These are phyloP conservation scores for Ascobolus immersus DNA, from an alignment of 495 filamentous ascomycete genomes.

Conservation along the genomic window DNA sequence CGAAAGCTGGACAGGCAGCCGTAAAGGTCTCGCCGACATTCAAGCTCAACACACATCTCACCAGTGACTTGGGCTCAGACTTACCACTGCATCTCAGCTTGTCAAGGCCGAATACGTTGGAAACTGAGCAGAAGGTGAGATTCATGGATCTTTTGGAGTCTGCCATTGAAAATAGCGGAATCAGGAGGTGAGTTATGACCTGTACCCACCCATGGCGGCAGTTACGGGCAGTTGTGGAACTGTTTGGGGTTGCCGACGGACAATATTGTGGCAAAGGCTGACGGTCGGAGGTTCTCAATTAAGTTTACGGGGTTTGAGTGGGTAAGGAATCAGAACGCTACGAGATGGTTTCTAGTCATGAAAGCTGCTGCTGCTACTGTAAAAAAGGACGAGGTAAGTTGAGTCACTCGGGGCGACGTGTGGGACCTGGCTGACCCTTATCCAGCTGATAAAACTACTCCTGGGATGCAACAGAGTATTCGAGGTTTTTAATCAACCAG, in stretches of 20 bases:
- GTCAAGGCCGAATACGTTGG: constrained; percentile 44
- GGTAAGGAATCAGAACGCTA: constrained; percentile 47
- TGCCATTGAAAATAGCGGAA: constrained; percentile 13
- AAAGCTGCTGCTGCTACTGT: constrained; percentile 24
- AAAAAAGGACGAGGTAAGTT: constrained; percentile 13
- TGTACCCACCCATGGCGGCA: constrained; percentile 16
- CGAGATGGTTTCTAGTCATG: constrained; percentile 69
- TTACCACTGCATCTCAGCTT: constrained; percentile 75
- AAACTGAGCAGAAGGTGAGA: constrained; percentile 33
- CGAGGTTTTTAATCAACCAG: constrained; percentile 34
- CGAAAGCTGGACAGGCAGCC: background rate
- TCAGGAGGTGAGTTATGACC: constrained; percentile 10
- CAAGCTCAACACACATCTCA: constrained; percentile 35
- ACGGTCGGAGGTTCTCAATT: constrained; percentile 23
- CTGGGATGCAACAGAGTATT: too few species aligned
- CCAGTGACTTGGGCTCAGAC: constrained; percentile 50
- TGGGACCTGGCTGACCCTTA: constrained; percentile 27
- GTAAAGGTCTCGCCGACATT: constrained; percentile 11
- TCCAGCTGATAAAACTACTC: constrained; percentile 37
- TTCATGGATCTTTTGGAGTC: constrained; percentile 33
- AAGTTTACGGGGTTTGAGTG: constrained; percentile 30
- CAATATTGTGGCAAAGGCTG: constrained; percentile 4
- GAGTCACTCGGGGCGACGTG: background rate
- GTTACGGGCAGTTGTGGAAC: background rate
- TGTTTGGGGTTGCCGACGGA: constrained; percentile 21